Base-by-base conservation (phyloP, 345 rosid species). In the Lumnitzera racemosa region DNA sequence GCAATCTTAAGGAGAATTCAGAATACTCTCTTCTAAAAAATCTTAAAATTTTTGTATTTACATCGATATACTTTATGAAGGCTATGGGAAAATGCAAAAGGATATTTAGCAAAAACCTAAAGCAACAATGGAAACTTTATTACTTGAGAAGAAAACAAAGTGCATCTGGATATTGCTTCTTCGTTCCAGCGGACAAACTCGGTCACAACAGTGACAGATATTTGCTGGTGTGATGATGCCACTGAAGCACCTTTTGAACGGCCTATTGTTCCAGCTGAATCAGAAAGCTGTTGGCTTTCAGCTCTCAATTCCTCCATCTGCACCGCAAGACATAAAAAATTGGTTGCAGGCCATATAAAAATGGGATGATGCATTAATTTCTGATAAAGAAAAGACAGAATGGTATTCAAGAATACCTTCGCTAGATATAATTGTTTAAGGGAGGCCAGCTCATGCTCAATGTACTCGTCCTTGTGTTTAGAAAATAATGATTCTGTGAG, bases 141-240 rank as follows among this genome's bases (percentile, higher is more conserved):
- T 75, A 95, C 97, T 72, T 83, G 91, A 77, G 96, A 86, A 57
- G 97, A 90, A 66, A 95, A 88, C 55, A 88, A 68, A 47, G 84
- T 74, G 88, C 96, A 84, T 90, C 99, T 84, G 67, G 97, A 72
- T 72, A 88, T 83, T 62, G 99, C 90, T 82, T 95, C 99, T 77
- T 95, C 99, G 71, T 90, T 95, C 99, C 97, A 95, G 47, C 88
- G 85, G 59, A 85, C 92, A 80, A 95, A 88, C 78, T 90, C 99
- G 24, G 96, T 90, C 72, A 86, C 99, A 72, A 84, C 95, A n/a
- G 96, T 87, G 60, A 94, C 97, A 74, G 99, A 86, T 77, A 90
- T 88, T 79, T 90, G 92, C 72, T 81, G 95, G 55, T 74, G 89
- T 29, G 89, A 84, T 75, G 92, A 79, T 66, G 95, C 72, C 53